Conservation (phyloP, 176 grass and related monocot genomes). For the Bromus sterilis region DNA sequence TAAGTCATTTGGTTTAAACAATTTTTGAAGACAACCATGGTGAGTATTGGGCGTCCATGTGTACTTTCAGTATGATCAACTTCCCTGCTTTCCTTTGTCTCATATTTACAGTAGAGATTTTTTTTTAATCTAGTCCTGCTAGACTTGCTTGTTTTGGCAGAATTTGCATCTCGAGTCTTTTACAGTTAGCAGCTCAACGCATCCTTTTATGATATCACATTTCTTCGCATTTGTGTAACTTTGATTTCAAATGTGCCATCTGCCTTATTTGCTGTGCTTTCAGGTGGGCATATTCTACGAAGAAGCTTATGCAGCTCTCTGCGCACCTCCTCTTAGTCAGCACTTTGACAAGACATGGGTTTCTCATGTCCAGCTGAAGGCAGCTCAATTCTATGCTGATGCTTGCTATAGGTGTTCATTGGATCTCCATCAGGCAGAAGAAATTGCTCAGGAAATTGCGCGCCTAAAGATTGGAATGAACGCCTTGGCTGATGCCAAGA, state of each 20-base stretch:
- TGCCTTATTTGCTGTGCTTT: slow-evolving; percentile 22
- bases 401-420: slow-evolving; percentile 87
- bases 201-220: neutral
- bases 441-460: slow-evolving; percentile 92
- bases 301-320: slow-evolving; percentile 81
- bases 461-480: slow-evolving; percentile 81
- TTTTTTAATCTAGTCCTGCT: neutral
- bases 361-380: slow-evolving; percentile 89
- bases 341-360: slow-evolving; percentile 98
- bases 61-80: neutral
- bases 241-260: neutral
- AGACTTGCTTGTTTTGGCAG: neutral
- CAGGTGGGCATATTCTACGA: slow-evolving; percentile 96
- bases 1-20: neutral
- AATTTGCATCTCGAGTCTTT: slow-evolving; percentile 6
- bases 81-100: neutral
- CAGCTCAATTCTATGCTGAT: slow-evolving; percentile 92
- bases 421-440: slow-evolving; percentile 90
- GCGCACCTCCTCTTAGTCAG: slow-evolving; percentile 59
- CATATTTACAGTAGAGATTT: neutral
- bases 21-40: neutral
- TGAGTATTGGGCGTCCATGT: neutral
- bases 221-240: slow-evolving; percentile 12
- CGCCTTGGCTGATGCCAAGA: slow-evolving; percentile 88
- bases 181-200: slow-evolving; percentile 8